A percentile compares a stretch with the other conserved stretches of the same genome.
Conservation (phyloP, 805 yeast species). For the Candida sithepensis region DNA sequence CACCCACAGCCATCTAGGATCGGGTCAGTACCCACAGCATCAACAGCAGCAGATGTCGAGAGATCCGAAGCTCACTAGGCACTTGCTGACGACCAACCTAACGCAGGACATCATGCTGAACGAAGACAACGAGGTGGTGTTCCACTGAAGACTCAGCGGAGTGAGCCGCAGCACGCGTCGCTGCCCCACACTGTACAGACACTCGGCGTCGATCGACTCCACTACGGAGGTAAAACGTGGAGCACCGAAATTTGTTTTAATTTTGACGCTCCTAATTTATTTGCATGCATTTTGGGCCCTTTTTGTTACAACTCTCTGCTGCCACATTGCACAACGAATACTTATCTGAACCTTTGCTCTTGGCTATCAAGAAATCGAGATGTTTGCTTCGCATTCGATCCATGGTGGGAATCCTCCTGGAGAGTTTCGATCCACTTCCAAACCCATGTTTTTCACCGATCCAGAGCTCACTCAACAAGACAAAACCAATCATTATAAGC, state of each 20-base stretch:
- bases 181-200: no score
- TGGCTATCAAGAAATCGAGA: no score
- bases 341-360: no score
- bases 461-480: constrained; percentile 1
- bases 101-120: constrained; percentile 14
- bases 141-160: neutral
- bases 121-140: constrained; percentile 12
- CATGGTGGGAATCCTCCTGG: constrained; percentile 3
- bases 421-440: constrained; percentile 11
- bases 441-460: constrained; percentile 20
- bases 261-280: neutral
- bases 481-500: neutral
- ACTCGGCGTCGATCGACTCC: neutral
- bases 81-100: constrained; percentile 4
- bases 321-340: no score
- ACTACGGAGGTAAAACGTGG: neutral
- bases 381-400: neutral
- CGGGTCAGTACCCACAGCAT: neutral
- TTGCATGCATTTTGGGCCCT: neutral
- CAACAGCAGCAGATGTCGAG: neutral
- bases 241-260: neutral
- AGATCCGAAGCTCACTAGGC: constrained; percentile 6
- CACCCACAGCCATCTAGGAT: no score
- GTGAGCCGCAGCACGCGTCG: no score
- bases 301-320: neutral